Conservation (phyloP, 176 grass and related monocot genomes). For the Avena sativa region DNA sequence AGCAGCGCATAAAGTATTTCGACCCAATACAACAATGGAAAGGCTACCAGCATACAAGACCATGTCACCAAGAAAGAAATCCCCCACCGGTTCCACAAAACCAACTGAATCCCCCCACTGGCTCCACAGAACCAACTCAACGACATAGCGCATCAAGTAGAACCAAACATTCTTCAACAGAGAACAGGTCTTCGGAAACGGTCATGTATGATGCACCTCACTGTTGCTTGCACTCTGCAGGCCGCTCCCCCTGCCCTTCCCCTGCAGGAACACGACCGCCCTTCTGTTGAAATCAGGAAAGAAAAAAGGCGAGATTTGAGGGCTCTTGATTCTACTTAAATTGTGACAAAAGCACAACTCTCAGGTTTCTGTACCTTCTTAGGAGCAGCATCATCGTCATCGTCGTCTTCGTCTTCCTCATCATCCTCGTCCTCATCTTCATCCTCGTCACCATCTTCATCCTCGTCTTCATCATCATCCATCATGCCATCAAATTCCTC, state of each 20-base stretch:
- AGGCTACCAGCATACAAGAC: slow-evolving; percentile 53
- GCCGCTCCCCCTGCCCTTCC: slow-evolving; percentile 77
- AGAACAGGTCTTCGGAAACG: slow-evolving; percentile 28
- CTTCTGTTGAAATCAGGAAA: slow-evolving; percentile 58
- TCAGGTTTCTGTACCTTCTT: slow-evolving; percentile 26
- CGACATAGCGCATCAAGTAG: slow-evolving; percentile 49
- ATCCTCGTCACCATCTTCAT: slow-evolving; percentile 8
- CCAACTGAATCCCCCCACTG: slow-evolving; percentile 27
- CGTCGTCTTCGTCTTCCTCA: not conserved
- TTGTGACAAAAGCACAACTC: not conserved
- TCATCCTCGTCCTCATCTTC: slow-evolving; percentile 62
- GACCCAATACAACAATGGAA: slow-evolving; percentile 54
- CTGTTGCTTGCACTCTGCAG: slow-evolving; percentile 95
- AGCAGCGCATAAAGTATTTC: slow-evolving; percentile 42
- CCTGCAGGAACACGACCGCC: slow-evolving; percentile 42
- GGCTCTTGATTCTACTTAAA: not conserved
- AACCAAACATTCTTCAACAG: slow-evolving; percentile 45
- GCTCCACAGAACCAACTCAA: slow-evolving; percentile 38
- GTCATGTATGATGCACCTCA: slow-evolving; percentile 32
- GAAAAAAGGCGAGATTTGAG: not conserved
- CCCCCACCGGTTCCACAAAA: slow-evolving; percentile 42
- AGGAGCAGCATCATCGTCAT: slow-evolving; percentile 51
- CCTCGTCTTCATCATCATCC: slow-evolving; percentile 69
- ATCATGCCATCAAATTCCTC: slow-evolving; percentile 76
- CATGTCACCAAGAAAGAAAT: slow-evolving; percentile 48